These are phyloP conservation scores for Diphasiastrum complanatum DNA, from an alignment of 83 land plant species.

Conservation along the genomic window DNA sequence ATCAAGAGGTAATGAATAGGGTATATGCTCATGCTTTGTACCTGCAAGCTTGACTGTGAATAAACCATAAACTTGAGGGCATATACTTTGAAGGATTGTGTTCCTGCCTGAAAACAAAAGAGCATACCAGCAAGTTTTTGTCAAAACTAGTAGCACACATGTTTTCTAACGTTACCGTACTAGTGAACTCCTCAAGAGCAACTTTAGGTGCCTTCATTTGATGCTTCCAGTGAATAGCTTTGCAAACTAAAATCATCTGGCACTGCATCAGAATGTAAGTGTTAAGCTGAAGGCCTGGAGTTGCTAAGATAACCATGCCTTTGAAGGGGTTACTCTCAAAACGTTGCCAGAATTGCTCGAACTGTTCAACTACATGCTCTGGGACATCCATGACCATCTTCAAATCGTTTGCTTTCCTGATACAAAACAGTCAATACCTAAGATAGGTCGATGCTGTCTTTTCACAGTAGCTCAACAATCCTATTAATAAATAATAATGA, in stretches of 20 bases:
- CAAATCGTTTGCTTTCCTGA: slow-evolving; percentile 79
- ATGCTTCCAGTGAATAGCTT: no score
- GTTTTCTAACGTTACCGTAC: not conserved
- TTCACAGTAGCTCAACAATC: no score
- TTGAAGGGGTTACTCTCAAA: slow-evolving; percentile 61
- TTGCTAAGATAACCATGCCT: slow-evolving; percentile 40
- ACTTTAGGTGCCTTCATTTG: no score
- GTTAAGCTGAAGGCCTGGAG: not conserved
- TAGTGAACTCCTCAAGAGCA: no score
- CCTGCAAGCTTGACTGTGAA: slow-evolving; percentile 97
- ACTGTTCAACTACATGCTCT: slow-evolving; percentile 52
- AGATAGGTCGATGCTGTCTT: no score
- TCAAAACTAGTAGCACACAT: not conserved
- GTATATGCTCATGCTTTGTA: slow-evolving; percentile 9
- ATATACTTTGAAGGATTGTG: slow-evolving; percentile 70
- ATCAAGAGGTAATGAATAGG: not conserved
- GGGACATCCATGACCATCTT: slow-evolving; percentile 72
- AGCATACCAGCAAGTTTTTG: not conserved
- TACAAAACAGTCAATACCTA: slow-evolving; percentile 8
- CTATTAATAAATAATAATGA: no score
- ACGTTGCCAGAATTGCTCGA: slow-evolving; percentile 72
- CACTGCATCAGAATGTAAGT: no score
- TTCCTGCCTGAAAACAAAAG: slow-evolving; percentile 62
- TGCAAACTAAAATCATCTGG: no score
- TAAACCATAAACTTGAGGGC: slow-evolving; percentile 91